Evolutionary conservation across 1,139 yeast species (phyloP), one percentile per base, ranked within the genome.

Genomic region (Hyphopichia burtonii): DNA sequence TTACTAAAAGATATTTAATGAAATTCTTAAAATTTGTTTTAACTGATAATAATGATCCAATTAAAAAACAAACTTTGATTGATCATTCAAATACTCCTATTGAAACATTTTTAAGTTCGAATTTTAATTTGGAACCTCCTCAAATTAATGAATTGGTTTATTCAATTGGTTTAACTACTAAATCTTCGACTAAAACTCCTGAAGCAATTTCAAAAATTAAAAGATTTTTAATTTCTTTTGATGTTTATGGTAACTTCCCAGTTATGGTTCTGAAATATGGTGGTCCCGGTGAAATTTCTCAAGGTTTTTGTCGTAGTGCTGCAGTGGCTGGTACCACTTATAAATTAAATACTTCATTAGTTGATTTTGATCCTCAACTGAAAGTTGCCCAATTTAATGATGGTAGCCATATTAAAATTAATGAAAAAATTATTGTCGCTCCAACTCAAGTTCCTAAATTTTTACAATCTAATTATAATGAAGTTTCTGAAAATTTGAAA

Each of bases 281-380:
- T 44, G 95, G 96, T 2, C 94, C 96, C 0, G 97, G 98, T 38
- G 99, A 93, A 65, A 72, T 93, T 28, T 83, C 96, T 7, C 99
- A 93, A 67, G 99, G 97, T 2, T 93, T 93, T 62, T 91, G 98
- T 65, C 78, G 99, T 52, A 86, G 96, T 45, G 98, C 99, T 4
- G 99, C 99, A 12, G 99, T 93, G 47, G 98, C 95, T 25, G 99
- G 98, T 45, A 87, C 97, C 44, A 88, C 95, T 32, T 93, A 91
- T 66, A 90, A 90, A 65, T 74, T 93, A 44, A 81, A 84, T 58
- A 83, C 94, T 16, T 64, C 74, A 38, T 65, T 90, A 44, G 67
- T 69, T 8, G 80, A 80, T 37, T 86, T 73, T 61, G 93, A 90
- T 61, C 81, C 85, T 20, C 65, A 63, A 32, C 68, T 78, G 37